Base-by-base conservation (phyloP, 2,329 filamentous ascomycete species). In the Epichloe gansuensis region DNA sequence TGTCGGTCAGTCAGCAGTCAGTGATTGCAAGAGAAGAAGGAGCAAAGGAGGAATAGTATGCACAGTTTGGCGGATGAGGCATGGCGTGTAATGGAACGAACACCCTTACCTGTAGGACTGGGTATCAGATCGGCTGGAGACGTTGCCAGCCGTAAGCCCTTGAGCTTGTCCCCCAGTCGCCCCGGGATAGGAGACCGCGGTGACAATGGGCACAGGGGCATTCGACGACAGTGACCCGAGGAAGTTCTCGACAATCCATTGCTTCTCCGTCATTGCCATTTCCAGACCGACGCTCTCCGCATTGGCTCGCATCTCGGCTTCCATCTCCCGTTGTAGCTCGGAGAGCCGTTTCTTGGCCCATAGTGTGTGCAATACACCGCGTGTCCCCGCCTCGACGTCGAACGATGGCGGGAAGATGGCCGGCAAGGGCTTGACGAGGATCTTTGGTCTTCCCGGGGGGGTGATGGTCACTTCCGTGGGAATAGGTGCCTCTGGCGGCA, bases 201-300 rank as follows among this genome's bases (percentile, higher is more conserved):
- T 51, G 80, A 84, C 27, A 76, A 76, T 54, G 6, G 58, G 46
- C 12, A 44, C 27, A 15, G 60, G 55, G 51, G 41, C 55, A 56
- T 54, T 59, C 57, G 54, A 62, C 13, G 66, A 60, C 55, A 54
- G 60, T 13, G 65, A 60, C 39, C 55, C 59, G 36, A 64, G 62
- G 53, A 95, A 95, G 59, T 89, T 87, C 46, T 82, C 74, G 61
- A 88, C 79, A 50, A 95, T 89, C 89, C 89, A 95, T 59, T 86
- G 78, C 63, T 83, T 87, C 67, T 95, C 89, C 53, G 88, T 81
- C 47, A 87, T 66, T 0, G 85, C 88, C 84, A 95, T 95, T 63
- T 88, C 81, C 52, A 94, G 70, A 2, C 86, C 89, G 17, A 95
- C 80, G 21, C 89, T 86, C 69, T 95, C 89, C 12, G 78, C 76